Conservation (phyloP, 306 rosid species). For the Cicer arietinum region DNA sequence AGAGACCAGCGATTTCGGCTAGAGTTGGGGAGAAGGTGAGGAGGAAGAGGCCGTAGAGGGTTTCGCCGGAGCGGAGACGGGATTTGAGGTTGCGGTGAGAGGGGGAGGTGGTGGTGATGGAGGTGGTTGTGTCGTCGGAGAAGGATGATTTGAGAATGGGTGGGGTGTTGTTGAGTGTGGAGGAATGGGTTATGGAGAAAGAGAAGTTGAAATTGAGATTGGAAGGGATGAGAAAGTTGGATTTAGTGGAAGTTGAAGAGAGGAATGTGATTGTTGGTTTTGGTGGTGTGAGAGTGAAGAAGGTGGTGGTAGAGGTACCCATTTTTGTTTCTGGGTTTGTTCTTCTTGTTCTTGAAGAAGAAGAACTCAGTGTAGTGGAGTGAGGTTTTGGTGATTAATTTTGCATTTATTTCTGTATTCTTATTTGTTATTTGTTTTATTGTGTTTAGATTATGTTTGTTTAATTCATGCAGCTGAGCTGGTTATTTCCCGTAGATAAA, state of each 20-base stretch:
- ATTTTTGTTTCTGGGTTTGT: constrained; percentile 26
- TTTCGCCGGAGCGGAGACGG: constrained; percentile 72
- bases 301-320: constrained; percentile 15
- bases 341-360: background rate
- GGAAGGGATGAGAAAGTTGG: background rate
- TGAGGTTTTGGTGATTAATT: background rate
- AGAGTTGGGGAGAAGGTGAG: constrained; percentile 83
- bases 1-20: constrained; percentile 75
- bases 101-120: background rate
- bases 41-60: constrained; percentile 80
- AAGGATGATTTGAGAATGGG: constrained; percentile 56
- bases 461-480: no score
- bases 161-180: background rate
- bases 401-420: no score
- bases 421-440: no score
- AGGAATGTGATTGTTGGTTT: background rate
- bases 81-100: constrained; percentile 55
- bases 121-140: constrained; percentile 3
- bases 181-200: constrained; percentile 18
- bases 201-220: constrained; percentile 7
- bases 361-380: background rate
- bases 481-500: no score
- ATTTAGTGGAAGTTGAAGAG: constrained; percentile 10
- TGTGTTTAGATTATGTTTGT: no score
- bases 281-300: constrained; percentile 1